A percentile compares a stretch with the other conserved stretches of the same genome.
phyloP scores from a whole-genome alignment of 1,284 basidiomycete species.

The Apiotrichum gamsii region DNA sequence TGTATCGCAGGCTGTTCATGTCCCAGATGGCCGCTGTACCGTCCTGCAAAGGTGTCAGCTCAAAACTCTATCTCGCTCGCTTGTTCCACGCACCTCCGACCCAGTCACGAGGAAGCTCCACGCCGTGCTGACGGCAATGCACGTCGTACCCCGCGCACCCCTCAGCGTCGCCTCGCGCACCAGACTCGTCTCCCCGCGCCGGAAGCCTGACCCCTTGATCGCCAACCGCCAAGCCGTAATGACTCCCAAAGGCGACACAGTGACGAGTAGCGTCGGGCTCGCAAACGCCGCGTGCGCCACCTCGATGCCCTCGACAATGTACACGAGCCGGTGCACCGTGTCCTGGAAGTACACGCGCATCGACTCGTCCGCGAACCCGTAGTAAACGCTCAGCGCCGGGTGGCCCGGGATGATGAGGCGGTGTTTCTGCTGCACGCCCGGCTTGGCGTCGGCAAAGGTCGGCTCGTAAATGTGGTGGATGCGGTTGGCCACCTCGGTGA shows the following conservation, averaged over 20 bases:
- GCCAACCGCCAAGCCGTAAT: conserved; percentile 68
- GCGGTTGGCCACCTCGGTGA: conserved; percentile 51
- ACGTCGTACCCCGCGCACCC: conserved; percentile 60
- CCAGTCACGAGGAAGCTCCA: conserved; percentile 84
- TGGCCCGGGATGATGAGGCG: conserved; percentile 23
- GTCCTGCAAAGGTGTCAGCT: conserved; percentile 50
- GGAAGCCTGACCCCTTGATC: conserved; percentile 28
- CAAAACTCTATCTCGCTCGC: too few relatives aligned
- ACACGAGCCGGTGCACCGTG: conserved; percentile 52
- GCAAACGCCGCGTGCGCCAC: conserved; percentile 71
- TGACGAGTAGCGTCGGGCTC: conserved; percentile 63
- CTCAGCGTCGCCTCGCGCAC: conserved; percentile 67
- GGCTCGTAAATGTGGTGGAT: conserved; percentile 54
- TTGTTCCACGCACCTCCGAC: conserved; percentile 50
- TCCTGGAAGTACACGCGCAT: conserved; percentile 44
- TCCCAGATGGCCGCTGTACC: conserved; percentile 87
- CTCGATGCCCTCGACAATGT: conserved; percentile 66
- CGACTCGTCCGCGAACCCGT: conserved; percentile 40
- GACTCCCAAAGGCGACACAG: conserved; percentile 67
- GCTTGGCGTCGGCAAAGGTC: conserved; percentile 24
- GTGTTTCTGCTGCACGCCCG: conserved; percentile 22
- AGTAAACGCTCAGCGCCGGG: conserved; percentile 35
- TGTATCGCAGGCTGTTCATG: conserved; percentile 71
- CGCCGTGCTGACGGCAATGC: conserved; percentile 65
- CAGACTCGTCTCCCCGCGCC: conserved; percentile 36